Percentiles rank a stretch among this genome's conserved stretches.
Evolutionary conservation across 2,329 filamentous ascomycete genomes (phyloP).

Genomic region (Colletotrichum spaethianum): DNA sequence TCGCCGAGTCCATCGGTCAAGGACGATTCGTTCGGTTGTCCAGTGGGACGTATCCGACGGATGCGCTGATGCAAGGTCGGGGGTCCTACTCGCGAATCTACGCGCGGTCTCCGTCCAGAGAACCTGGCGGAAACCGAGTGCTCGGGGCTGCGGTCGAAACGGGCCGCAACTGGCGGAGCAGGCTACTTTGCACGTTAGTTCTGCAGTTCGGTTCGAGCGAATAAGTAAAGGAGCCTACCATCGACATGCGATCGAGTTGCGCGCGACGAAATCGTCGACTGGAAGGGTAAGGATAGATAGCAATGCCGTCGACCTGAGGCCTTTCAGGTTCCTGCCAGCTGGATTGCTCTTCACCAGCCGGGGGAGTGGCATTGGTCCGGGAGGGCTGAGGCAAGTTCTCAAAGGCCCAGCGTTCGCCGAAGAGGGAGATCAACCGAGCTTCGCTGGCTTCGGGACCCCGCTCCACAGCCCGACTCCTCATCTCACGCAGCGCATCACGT

Average conservation of each 20-base stretch:
- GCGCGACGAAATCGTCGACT: conserved; percentile 24
- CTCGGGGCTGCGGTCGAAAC: conserved; percentile 42
- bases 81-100: background rate
- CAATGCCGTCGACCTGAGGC: conserved; percentile 5
- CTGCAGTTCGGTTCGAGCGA: background rate
- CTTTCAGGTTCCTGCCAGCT: conserved; percentile 23
- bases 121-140: conserved; percentile 20
- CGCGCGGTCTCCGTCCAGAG: conserved; percentile 4
- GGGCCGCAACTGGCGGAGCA: conserved; percentile 40
- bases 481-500: conserved; percentile 31
- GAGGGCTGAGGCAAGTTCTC: conserved; percentile 11
- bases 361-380: conserved; percentile 13
- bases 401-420: conserved; percentile 35
- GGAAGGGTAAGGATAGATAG: background rate
- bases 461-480: conserved; percentile 9
- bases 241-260: conserved; percentile 34
- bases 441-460: conserved; percentile 9
- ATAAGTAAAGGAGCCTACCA: conserved; percentile 10
- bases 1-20: conserved; percentile 83
- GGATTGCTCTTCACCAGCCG: conserved; percentile 15
- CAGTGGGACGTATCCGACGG: conserved; percentile 8
- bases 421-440: conserved; percentile 28
- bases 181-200: conserved; percentile 27
- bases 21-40: conserved; percentile 19
- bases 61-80: background rate